Conservation (phyloP, 305 asterid species). For the Salvia sclarea region DNA sequence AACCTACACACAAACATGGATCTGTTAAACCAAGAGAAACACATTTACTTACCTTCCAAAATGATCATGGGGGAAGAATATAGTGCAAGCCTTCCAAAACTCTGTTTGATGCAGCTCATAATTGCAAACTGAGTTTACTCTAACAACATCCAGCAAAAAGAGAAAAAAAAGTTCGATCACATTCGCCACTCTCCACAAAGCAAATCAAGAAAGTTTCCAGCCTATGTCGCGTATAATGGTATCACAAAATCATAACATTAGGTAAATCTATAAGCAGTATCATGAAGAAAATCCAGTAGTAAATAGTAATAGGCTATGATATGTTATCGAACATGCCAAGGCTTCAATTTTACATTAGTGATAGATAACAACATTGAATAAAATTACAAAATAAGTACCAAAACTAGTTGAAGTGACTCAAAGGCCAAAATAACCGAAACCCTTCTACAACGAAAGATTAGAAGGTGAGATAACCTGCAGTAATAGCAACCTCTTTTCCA, state of each 20-base stretch:
- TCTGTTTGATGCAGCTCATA: no score
- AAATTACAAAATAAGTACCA: background rate
- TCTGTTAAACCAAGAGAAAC: no score
- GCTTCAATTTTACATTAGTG: background rate
- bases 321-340: slow-evolving; percentile 21
- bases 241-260: background rate
- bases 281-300: background rate
- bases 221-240: no score
- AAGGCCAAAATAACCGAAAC: background rate
- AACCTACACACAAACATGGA: no score
- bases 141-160: background rate
- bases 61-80: no score
- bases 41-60: no score
- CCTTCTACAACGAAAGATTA: background rate
- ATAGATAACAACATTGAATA: background rate
- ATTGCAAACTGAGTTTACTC: no score
- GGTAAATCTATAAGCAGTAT: background rate
- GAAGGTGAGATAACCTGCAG: background rate
- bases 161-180: background rate
- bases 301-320: background rate
- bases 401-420: slow-evolving; percentile 3
- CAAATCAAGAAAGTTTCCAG: no score
- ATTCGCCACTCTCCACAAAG: no score
- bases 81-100: no score
- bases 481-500: background rate